Evolutionary conservation across 2,329 filamentous ascomycete species (phyloP), one percentile per base, ranked within the genome.

Genomic region (Gremmenia infestans): DNA sequence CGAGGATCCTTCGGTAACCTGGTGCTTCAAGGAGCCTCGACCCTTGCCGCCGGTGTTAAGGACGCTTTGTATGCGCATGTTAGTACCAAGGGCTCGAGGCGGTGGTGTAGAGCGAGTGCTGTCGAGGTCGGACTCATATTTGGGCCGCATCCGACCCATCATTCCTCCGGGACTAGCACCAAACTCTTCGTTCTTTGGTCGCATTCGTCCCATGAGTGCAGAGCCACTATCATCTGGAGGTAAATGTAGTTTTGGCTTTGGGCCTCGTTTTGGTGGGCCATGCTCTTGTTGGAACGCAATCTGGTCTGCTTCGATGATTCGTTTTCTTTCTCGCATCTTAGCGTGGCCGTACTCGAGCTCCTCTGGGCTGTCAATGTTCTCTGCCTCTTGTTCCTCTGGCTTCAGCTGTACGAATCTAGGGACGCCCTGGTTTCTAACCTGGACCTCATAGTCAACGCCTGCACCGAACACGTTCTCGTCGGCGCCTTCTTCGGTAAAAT

Each of bases 401-500:
- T 32, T 81, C 75, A 94, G 77, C 63, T 80, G 75, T 35, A 82
- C 78, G 61, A 95, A 79, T 14, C 78, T 71, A 3, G 91, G 88
- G 4, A 92, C 81, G 60, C 84, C 84, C 67, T 87, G 84, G 59
- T 87, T 87, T 43, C 82, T 81, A 1, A 87, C 81, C 58, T 83
- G 80, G 1, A 82, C 73, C 8, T 78, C 80, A 60, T 87, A 87
- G 66, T 86, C 84, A 2, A 87, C 81, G 12, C 84, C 85, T 11
- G 77, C 70, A 0, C 94, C 94, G 66, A 97, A 99, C 0, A 94
- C 94, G 67, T 99, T 99, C 64, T 89, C 87, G 48, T 90, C 81
- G 46, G 91, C 93, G 54, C 89, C 91, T 66, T 96, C 89, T 64
- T 88, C 85, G 0, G 89, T 89, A 64, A 97, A 97, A 70, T 97